Percentiles rank a stretch among this genome's conserved stretches.
phyloP scores from a whole-genome alignment of 2,329 filamentous ascomycete species.

The Talaromyces funiculosus region DNA sequence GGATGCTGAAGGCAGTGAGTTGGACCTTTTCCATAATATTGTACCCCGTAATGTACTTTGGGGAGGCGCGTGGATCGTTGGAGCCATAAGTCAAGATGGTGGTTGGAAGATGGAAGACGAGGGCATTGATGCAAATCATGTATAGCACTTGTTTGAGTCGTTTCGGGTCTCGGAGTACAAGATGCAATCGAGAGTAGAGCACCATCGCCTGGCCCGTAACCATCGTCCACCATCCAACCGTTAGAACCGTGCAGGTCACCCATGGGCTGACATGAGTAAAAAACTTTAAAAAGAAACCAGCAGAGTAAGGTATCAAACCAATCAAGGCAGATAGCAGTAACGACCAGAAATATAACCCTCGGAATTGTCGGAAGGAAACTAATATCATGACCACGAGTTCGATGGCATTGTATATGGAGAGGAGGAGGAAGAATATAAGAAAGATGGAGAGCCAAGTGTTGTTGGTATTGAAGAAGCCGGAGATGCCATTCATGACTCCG shows the following conservation, averaged over 20 bases:
- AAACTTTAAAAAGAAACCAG: conserved; percentile 41
- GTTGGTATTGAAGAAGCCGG: neutral
- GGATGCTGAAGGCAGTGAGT: conserved; percentile 41
- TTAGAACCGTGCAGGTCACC: conserved; percentile 38
- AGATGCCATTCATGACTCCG: conserved; percentile 7
- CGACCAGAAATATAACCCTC: conserved; percentile 42
- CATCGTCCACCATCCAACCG: conserved; percentile 56
- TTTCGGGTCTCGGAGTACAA: conserved; percentile 49
- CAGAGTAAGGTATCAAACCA: conserved; percentile 34
- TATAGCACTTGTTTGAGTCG: conserved; percentile 47
- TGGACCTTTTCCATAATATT: conserved; percentile 44
- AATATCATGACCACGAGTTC: conserved; percentile 39
- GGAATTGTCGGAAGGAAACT: conserved; percentile 34
- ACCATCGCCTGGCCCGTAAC: conserved; percentile 58
- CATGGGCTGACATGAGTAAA: conserved; percentile 28
- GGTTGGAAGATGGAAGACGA: conserved; percentile 51
- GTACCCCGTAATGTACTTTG: conserved; percentile 35
- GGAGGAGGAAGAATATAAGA: conserved; percentile 25
- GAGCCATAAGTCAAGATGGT: conserved; percentile 50
- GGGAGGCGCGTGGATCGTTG: conserved; percentile 21
- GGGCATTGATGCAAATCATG: conserved; percentile 54
- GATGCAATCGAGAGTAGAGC: conserved; percentile 57
- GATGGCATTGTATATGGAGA: conserved; percentile 46
- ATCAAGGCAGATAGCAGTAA: conserved; percentile 31
- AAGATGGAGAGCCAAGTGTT: conserved; percentile 6